Conservation (phyloP, 768 basidiomycete genomes). For the Rhodosporidiobolus odoratus region DNA sequence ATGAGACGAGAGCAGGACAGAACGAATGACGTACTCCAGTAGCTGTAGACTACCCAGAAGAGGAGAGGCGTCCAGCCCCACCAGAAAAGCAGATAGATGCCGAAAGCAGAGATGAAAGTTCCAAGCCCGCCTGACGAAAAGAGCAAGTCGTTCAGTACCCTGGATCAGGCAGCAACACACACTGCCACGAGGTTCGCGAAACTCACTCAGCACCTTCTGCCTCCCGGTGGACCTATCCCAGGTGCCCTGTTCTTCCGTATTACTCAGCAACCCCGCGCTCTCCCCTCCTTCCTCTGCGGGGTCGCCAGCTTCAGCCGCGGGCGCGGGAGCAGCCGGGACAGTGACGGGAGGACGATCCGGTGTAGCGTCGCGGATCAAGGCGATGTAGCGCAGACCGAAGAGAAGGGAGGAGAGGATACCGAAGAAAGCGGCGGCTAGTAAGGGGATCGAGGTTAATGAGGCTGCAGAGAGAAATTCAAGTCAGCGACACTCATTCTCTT, state of each 20-base stretch:
- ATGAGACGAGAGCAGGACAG: neutral
- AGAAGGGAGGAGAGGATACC: conserved; percentile 36
- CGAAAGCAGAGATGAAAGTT: neutral
- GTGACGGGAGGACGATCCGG: neutral
- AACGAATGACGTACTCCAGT: conserved; percentile 33
- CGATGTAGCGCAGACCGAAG: conserved; percentile 41
- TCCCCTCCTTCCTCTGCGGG: no score
- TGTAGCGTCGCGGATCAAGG: conserved; percentile 36
- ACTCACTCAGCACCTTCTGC: no score
- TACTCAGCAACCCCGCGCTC: no score
- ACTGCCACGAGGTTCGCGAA: no score
- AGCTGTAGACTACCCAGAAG: conserved; percentile 31
- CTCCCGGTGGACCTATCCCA: no score
- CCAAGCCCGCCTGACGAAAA: neutral
- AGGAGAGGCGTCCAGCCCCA: conserved; percentile 34
- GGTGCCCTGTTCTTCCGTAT: no score
- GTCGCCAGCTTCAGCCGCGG: no score
- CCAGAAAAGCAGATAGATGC: conserved; percentile 6
- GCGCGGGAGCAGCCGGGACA: neutral
- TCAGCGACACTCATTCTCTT: no score
- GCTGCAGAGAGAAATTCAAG: neutral
- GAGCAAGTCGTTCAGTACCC: no score
- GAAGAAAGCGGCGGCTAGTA: conserved; percentile 39
- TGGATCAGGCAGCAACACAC: no score
- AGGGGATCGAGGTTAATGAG: conserved; percentile 34